These are phyloP conservation scores for Candida freyschussii DNA, from an alignment of 1,139 yeast species.

Conservation along the genomic window DNA sequence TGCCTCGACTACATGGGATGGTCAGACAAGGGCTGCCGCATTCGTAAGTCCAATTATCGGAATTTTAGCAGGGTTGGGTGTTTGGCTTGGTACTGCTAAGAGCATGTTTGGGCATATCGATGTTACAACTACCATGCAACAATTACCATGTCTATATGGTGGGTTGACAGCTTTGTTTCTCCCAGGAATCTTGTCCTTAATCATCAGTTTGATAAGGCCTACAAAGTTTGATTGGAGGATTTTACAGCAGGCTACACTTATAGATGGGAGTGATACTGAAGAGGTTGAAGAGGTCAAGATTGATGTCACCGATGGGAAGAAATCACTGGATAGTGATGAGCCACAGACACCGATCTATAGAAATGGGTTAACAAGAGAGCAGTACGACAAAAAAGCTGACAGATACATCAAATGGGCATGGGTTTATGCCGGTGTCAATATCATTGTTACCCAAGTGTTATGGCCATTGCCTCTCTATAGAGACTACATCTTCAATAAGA, in stretches of 20 bases:
- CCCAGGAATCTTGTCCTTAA: slow-evolving; percentile 30
- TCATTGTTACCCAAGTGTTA: slow-evolving; percentile 38
- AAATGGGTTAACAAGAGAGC: slow-evolving; percentile 4
- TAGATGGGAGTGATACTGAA: slow-evolving; percentile 10
- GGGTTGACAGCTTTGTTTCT: slow-evolving; percentile 32
- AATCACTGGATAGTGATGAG: slow-evolving; percentile 10
- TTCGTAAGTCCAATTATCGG: slow-evolving; percentile 44
- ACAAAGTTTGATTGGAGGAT: slow-evolving; percentile 31
- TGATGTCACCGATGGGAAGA: background rate
- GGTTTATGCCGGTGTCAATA: too few species aligned
- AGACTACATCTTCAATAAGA: slow-evolving; percentile 36
- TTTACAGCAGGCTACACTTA: slow-evolving; percentile 26
- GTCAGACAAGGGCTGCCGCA: slow-evolving; percentile 39
- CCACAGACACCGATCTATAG: slow-evolving; percentile 2
- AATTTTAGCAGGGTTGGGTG: slow-evolving; percentile 41
- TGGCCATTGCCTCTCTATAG: slow-evolving; percentile 47
- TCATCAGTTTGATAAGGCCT: slow-evolving; percentile 30
- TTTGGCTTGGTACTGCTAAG: slow-evolving; percentile 36
- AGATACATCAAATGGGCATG: slow-evolving; percentile 29
- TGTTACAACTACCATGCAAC: slow-evolving; percentile 29
- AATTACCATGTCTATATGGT: slow-evolving; percentile 34
- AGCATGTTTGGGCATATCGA: slow-evolving; percentile 26
- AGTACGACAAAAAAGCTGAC: slow-evolving; percentile 9
- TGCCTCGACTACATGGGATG: slow-evolving; percentile 33
- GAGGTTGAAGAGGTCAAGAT: slow-evolving; percentile 1